phyloP scores from a whole-genome alignment of 2,329 filamentous ascomycete species.

The Alternaria atra region DNA sequence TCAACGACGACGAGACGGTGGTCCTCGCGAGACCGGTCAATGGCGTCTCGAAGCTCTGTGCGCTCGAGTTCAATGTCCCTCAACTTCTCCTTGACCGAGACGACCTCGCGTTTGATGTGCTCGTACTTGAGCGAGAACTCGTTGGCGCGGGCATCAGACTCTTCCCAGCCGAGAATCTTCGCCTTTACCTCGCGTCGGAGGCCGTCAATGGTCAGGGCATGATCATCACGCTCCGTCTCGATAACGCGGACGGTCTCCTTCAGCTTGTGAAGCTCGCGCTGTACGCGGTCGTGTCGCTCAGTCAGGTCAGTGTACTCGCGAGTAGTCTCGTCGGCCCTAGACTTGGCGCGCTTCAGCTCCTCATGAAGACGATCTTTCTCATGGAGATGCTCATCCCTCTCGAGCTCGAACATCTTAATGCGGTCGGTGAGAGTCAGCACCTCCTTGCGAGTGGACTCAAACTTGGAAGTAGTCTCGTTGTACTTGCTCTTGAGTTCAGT shows the following conservation, averaged over 20 bases:
- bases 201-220: constrained; percentile 28
- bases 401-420: constrained; percentile 34
- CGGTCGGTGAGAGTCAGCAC: constrained; percentile 29
- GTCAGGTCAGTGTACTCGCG: constrained; percentile 35
- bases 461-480: constrained; percentile 26
- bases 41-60: constrained; percentile 26
- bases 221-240: constrained; percentile 36
- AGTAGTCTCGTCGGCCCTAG: constrained; percentile 27
- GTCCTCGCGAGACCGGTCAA: constrained; percentile 30
- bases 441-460: constrained; percentile 35
- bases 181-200: constrained; percentile 34
- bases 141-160: constrained; percentile 29
- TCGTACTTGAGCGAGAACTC: constrained; percentile 35
- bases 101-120: constrained; percentile 34
- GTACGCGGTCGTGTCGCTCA: constrained; percentile 31
- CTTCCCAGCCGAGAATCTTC: constrained; percentile 30
- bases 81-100: constrained; percentile 36
- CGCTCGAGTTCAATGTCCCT: constrained; percentile 28
- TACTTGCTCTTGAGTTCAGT: constrained; percentile 38
- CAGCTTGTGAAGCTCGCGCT: constrained; percentile 34
- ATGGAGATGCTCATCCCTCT: constrained; percentile 34
- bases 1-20: constrained; percentile 33
- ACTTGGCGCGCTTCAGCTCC: constrained; percentile 32
- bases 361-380: constrained; percentile 38
- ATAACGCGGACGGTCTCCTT: constrained; percentile 30